These are phyloP conservation scores for Ceratocystiopsis brevicomis DNA, from an alignment of 2,329 filamentous ascomycete genomes.

Conservation along the genomic window DNA sequence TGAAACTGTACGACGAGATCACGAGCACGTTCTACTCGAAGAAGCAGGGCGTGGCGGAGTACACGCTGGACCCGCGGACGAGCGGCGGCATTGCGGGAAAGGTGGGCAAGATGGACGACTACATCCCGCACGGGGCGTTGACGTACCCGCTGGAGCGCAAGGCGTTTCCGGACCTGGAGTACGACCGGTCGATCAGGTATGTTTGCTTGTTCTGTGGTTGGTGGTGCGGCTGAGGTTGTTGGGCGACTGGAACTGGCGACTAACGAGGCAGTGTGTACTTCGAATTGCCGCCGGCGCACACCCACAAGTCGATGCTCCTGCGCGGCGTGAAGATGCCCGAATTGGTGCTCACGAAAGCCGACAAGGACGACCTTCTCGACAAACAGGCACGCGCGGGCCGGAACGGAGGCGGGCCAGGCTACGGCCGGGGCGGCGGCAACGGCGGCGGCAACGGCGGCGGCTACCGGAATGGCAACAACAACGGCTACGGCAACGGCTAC, in stretches of 20 bases:
- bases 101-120: conserved; percentile 64
- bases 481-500: background rate
- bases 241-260: background rate
- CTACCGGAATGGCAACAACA: conserved; percentile 10
- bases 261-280: conserved; percentile 57
- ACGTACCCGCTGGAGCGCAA: conserved; percentile 56
- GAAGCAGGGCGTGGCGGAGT: conserved; percentile 46
- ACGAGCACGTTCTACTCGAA: conserved; percentile 82
- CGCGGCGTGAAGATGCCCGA: conserved; percentile 58
- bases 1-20: conserved; percentile 65
- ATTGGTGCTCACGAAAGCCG: conserved; percentile 53
- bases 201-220: no score
- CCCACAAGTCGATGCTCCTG: conserved; percentile 88
- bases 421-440: background rate
- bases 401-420: background rate
- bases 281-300: conserved; percentile 53
- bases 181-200: conserved; percentile 72
- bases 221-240: background rate
- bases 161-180: conserved; percentile 58
- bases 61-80: conserved; percentile 54
- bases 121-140: conserved; percentile 70
- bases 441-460: background rate
- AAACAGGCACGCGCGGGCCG: conserved; percentile 11
- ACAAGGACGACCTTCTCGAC: conserved; percentile 55
- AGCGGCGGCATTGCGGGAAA: conserved; percentile 66